Evolutionary conservation across 208 protist species (phyloP).

Genomic region (Wallacemonas collosoma): DNA sequence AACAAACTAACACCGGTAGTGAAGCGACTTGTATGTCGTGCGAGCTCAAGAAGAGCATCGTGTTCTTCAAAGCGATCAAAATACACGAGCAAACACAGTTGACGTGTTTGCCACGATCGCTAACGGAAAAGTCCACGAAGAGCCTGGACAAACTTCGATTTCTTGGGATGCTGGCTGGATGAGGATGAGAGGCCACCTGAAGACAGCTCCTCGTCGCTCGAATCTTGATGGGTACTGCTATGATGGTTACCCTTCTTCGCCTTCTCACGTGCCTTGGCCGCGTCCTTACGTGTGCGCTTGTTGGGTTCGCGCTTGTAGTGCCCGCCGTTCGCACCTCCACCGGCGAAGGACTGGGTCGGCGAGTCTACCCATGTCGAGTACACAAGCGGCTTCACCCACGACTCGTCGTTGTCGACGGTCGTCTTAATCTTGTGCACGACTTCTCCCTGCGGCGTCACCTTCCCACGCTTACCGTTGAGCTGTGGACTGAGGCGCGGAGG

Average conservation of each 20-base stretch:
- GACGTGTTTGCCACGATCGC: neutral
- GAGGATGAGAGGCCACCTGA: constrained; percentile 8
- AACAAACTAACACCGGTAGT: neutral
- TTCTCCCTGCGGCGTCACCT: neutral
- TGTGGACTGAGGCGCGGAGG: constrained; percentile 1
- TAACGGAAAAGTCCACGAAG: constrained; percentile 8
- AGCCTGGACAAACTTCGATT: constrained; percentile 19
- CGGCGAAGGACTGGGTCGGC: constrained; percentile 22
- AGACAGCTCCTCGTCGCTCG: constrained; percentile 17
- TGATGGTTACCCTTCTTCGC: constrained; percentile 1
- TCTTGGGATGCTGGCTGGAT: constrained; percentile 1
- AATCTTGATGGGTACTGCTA: neutral
- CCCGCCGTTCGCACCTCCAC: constrained; percentile 9
- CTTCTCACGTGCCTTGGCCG: constrained; percentile 2
- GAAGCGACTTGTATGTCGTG: no score
- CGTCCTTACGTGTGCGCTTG: neutral
- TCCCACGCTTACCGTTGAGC: constrained; percentile 5
- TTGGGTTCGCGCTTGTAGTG: constrained; percentile 38
- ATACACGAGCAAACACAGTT: neutral
- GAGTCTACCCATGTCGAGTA: constrained; percentile 48
- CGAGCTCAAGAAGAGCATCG: no score
- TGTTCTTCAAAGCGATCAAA: no score
- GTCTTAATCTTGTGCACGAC: constrained; percentile 31
- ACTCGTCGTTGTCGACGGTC: constrained; percentile 43
- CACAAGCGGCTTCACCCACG: constrained; percentile 38